Base-by-base conservation (phyloP, 352 stramenopile genomes). In the Pythium brassicae region DNA sequence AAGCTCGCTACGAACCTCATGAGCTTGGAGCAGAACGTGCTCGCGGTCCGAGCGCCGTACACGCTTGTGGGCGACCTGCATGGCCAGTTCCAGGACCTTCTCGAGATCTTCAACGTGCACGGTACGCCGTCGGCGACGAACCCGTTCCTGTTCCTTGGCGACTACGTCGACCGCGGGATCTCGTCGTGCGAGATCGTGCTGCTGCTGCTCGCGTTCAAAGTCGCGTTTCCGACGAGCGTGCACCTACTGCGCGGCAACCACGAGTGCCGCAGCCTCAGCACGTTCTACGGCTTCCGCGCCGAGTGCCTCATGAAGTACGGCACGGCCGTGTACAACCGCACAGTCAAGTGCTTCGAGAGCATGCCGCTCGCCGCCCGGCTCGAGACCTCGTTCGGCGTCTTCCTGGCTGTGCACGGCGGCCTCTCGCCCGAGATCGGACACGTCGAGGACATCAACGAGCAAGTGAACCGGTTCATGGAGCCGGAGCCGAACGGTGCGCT, bases 201-300 rank as follows among this genome's bases (percentile, higher is more conserved):
- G 60, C 70, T 99, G 49, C 71, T 99, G 25, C 67, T 99, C 17
- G 89, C 94, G 3, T 99, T 98, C 70, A 99, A 99, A 66, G 97
- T 99, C 53, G 98, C 98, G 71, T 98, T 98, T 61, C 97, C 97
- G 2, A 74, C 98, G 61, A 98, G 98, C 70, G 98, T 99, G 54
- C 98, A 99, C 70, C 72, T 99, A 26, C 78, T 99, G 27, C 88
- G 97, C 49, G 97, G 97, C 5, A 99, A 99, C 76, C 97, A 99
- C 69, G 97, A 99, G 71, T 98, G 95, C 59, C 92, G 96, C 12
- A 98, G 89, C 37, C 97, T 99, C 35, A 99, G 98, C 72, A 96
- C 97, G 61, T 99, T 99, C 65, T 99, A 99, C 71, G 98, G 98
- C n/a, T 99, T 99, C 65, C 99, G 99, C 49, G 92, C 98, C 65